These are phyloP conservation scores for Sugiyamaella floridensis DNA, from an alignment of 805 yeast genomes.

Conservation along the genomic window DNA sequence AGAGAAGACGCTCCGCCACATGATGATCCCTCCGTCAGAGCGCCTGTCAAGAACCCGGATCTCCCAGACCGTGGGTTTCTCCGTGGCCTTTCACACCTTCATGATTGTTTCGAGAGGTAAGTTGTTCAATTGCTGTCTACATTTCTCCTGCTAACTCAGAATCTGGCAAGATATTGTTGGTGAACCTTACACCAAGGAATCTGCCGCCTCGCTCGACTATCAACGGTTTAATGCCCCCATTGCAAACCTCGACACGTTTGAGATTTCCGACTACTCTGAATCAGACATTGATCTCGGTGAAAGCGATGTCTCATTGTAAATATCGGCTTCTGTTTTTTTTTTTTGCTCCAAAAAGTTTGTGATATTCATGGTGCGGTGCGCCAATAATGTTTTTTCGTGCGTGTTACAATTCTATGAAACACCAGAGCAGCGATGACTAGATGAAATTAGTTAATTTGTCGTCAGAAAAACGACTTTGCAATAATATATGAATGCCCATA, in stretches of 20 bases:
- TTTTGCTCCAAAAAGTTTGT: neutral
- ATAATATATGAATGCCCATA: no score
- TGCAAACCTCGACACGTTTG: constrained; percentile 15
- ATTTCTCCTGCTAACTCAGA: neutral
- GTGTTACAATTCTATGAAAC: no score
- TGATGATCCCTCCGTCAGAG: constrained; percentile 35
- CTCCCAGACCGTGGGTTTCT: constrained; percentile 76
- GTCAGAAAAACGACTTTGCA: no score
- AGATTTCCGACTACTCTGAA: constrained; percentile 9
- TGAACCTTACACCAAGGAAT: neutral
- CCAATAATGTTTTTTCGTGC: no score
- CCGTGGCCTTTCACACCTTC: constrained; percentile 70
- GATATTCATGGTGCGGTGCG: no score
- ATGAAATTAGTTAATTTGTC: no score
- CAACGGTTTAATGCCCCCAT: constrained; percentile 6
- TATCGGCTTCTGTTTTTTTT: neutral
- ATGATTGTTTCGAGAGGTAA: constrained; percentile 45
- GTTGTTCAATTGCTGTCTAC: neutral
- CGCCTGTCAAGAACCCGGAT: constrained; percentile 64
- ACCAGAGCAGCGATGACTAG: no score
- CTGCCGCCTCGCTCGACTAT: neutral
- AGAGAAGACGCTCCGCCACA: constrained; percentile 45
- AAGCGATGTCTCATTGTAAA: constrained; percentile 14
- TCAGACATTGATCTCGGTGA: constrained; percentile 1
- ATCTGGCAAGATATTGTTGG: constrained; percentile 14